Conservation (phyloP, 2,329 filamentous ascomycete species). For the Apiospora phragmitis region DNA sequence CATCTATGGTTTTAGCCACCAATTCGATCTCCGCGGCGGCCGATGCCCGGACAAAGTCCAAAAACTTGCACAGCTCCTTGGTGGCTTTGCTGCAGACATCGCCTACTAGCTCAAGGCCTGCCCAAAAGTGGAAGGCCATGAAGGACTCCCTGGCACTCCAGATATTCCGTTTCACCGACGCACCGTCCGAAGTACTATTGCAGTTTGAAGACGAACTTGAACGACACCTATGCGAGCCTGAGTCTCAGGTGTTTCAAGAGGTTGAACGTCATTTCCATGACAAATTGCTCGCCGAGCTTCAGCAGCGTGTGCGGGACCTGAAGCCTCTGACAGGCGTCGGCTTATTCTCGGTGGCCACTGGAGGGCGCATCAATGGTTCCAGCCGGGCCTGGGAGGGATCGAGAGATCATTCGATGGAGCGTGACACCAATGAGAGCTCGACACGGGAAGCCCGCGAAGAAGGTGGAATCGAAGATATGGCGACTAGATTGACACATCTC, state of each 20-base stretch:
- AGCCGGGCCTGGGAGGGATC: conserved; percentile 36
- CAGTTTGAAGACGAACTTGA: conserved; percentile 52
- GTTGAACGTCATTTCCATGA: conserved; percentile 51
- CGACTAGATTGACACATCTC: conserved; percentile 78
- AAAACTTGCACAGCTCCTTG: conserved; percentile 53
- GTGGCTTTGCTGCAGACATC: conserved; percentile 57
- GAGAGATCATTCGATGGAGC: conserved; percentile 23
- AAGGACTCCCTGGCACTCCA: conserved; percentile 56
- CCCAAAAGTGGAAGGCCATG: conserved; percentile 52
- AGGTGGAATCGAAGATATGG: conserved; percentile 64
- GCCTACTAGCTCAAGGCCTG: conserved; percentile 40
- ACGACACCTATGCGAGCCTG: conserved; percentile 43
- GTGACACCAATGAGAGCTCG: conserved; percentile 22
- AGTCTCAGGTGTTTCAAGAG: conserved; percentile 46
- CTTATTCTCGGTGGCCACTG: conserved; percentile 57
- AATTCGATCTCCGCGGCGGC: conserved; percentile 39
- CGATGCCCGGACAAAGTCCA: conserved; percentile 41
- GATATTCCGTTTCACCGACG: conserved; percentile 58
- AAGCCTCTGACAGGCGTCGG: conserved; percentile 52
- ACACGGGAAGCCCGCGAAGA: conserved; percentile 47
- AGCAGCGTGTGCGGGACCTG: conserved; percentile 52
- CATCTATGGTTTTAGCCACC: conserved; percentile 40
- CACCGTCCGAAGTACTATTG: conserved; percentile 47
- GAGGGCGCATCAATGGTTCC: conserved; percentile 44
- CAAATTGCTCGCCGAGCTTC: conserved; percentile 50